These are phyloP conservation scores for Aspergillus sergii DNA, from an alignment of 2,329 filamentous ascomycete genomes.

Conservation along the genomic window DNA sequence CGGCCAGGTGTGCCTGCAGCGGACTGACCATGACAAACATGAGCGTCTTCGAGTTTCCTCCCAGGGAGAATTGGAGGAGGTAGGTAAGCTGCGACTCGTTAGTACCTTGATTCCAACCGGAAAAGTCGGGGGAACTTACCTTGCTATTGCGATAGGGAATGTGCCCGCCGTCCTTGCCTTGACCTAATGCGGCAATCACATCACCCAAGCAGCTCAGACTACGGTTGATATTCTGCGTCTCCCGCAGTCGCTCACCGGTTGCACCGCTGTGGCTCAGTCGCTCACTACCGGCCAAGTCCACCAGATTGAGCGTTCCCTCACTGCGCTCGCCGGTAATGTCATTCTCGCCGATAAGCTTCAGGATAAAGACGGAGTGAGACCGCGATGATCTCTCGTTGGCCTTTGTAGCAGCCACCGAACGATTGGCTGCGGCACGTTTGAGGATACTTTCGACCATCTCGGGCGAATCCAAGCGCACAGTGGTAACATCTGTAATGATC, in stretches of 20 bases:
- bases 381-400: slow-evolving; percentile 93
- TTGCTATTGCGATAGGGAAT: slow-evolving; percentile 96
- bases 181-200: slow-evolving; percentile 90
- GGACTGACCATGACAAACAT: slow-evolving; percentile 99
- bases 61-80: slow-evolving; percentile 88
- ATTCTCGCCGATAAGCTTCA: slow-evolving; percentile 70
- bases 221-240: slow-evolving; percentile 98
- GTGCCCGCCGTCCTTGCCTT: slow-evolving; percentile 74
- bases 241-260: slow-evolving; percentile 83
- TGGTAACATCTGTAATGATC: slow-evolving; percentile 76
- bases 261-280: slow-evolving; percentile 83
- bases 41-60: slow-evolving; percentile 93
- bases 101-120: neutral
- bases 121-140: slow-evolving; percentile 48
- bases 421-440: slow-evolving; percentile 77
- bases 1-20: slow-evolving; percentile 83
- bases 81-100: slow-evolving; percentile 70
- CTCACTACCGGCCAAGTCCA: slow-evolving; percentile 93
- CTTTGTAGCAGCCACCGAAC: slow-evolving; percentile 94
- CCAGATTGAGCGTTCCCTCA: slow-evolving; percentile 91
- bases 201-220: slow-evolving; percentile 89
- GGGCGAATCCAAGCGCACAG: slow-evolving; percentile 75
- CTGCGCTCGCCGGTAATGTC: slow-evolving; percentile 77
- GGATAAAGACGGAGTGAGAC: slow-evolving; percentile 93
- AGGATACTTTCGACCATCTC: slow-evolving; percentile 80